Base-by-base conservation (phyloP, 1,139 yeast species). In the Candida tunisiensis region DNA sequence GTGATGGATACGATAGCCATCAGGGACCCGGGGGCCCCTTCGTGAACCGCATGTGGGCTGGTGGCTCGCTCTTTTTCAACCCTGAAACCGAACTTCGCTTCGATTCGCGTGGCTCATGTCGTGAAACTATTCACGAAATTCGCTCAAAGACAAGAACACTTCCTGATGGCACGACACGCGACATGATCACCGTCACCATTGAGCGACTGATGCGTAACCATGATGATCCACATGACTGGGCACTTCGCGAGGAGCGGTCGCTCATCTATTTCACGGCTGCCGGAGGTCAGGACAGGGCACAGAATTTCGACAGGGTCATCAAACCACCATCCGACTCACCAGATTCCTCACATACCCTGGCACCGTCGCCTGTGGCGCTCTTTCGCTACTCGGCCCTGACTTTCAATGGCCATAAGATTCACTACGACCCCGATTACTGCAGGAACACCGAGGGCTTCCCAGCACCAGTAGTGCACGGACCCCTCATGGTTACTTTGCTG, bases 381-480 rank as follows among this genome's bases (percentile, higher is more conserved):
- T 57, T 73, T 40, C 56, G 82, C 34, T 80, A 71, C 50, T 72
- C 88, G 24, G 73, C 77, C 19, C 49, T 85, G 31, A 73, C 91
- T 1, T 70, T 70, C 51, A 88, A 88, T 45, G 60, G 88, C 5
- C 98, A 88, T 47, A 63, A 65, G 31, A 79, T 88, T 24, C 98
- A 88, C 47, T 69, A 69, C 45, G 79, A 79, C 42, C 49, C 51
- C 2, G 40, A 39, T 1, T 79, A 79, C 43, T 60, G 78, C 15
- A 44, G 35, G 5, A 30, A 45, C 1, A 42, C 44, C 2, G 96
- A 88, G 41, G 62, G 66, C 0, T 65, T 80, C 27, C 70, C 74
- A 0, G 59, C 59, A 21, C 45, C 72, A 1, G 53, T 88, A 0
- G 74, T 77, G 0, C 94, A 79, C 25, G 98, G 94, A 0, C 95